Evolutionary conservation across 2,329 filamentous ascomycete species (phyloP), one percentile per base, ranked within the genome.

Genomic region (Penicillium crustosum): DNA sequence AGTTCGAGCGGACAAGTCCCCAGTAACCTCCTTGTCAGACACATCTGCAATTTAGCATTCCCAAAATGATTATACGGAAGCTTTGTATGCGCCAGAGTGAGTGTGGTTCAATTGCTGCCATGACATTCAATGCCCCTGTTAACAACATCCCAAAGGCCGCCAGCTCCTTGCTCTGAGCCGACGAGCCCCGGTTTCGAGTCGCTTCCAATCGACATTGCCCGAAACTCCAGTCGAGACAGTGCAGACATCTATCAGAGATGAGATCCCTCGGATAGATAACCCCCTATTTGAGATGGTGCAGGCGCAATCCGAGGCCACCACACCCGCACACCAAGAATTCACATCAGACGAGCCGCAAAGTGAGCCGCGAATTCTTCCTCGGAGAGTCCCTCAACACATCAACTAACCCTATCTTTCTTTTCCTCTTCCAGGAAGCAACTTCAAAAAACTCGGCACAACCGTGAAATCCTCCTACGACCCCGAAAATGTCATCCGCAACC

Each of bases 401-500:
- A 43, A n/a, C 31, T 44, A 39, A 57, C 55, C 5, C 0, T 19
- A 19, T 47, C 19, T 25, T 17, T 35, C 50, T 33, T 25, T 38
- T 23, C 19, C 23, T 17, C 7, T n/a, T 49, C 27, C 21, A 77
- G 75, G 62, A 55, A 42, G 62, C 48, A 62, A 67, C 60, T 74
- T 74, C 55, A 67, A 71, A 49, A 60, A 58, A 15, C 68, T 75
- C 50, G 75, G 75, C 33, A 71, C 68, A 21, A 49, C 50, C 7
- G 50, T 75, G 27, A 54, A 59, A 53, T 55, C 63, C 45, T 53
- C 51, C 25, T 74, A 77, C 56, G 59, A 68, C 36, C 74, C 75
- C 19, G 71, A 76, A 59, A 57, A 64, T 44, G 47, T 76, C 45
- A 62, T 95, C 54, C 80, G 78, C 58, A 82, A 91, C 70, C 93